phyloP scores from a whole-genome alignment of 164 flowering plant species.

The Nymphaea thermarum region DNA sequence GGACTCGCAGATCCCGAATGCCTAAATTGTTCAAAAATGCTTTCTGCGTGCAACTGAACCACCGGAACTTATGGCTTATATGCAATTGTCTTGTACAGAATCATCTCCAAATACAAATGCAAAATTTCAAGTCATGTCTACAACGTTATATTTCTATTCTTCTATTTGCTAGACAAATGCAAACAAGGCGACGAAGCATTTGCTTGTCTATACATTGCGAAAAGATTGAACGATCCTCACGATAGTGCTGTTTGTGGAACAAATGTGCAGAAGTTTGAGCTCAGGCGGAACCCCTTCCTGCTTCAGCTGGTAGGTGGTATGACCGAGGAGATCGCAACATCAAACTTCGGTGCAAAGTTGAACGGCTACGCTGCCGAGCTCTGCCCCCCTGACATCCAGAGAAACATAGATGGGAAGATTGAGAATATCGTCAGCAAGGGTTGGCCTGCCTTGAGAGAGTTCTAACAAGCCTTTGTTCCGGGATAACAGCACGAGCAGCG shows the following conservation, averaged over 20 bases:
- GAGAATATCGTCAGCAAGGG: constrained; percentile 63
- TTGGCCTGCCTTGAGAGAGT: constrained; percentile 77
- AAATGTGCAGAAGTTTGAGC: constrained; percentile 78
- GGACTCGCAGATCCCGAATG: too few species aligned
- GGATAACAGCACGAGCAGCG: background rate
- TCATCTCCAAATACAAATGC: too few species aligned
- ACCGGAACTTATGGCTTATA: too few species aligned
- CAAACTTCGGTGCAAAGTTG: constrained; percentile 61
- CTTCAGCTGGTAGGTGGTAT: constrained; percentile 84
- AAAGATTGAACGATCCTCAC: too few species aligned
- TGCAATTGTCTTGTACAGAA: too few species aligned
- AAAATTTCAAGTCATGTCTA: too few species aligned
- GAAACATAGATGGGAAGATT: constrained; percentile 57
- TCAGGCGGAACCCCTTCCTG: constrained; percentile 62
- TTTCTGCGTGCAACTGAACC: too few species aligned
- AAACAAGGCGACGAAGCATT: too few species aligned
- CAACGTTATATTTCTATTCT: too few species aligned
- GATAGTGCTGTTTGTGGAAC: background rate
- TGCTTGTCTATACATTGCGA: too few species aligned
- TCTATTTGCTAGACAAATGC: too few species aligned
- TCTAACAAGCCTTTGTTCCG: constrained; percentile 12
- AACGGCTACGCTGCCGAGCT: constrained; percentile 89
- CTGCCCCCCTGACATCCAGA: constrained; percentile 64
- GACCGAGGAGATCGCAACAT: constrained; percentile 73
- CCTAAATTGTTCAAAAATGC: too few species aligned